A percentile compares a stretch with the other conserved stretches of the same genome.
Conservation (phyloP, 805 yeast genomes). For the Cyberlindnera nakhonratchasimensis region DNA sequence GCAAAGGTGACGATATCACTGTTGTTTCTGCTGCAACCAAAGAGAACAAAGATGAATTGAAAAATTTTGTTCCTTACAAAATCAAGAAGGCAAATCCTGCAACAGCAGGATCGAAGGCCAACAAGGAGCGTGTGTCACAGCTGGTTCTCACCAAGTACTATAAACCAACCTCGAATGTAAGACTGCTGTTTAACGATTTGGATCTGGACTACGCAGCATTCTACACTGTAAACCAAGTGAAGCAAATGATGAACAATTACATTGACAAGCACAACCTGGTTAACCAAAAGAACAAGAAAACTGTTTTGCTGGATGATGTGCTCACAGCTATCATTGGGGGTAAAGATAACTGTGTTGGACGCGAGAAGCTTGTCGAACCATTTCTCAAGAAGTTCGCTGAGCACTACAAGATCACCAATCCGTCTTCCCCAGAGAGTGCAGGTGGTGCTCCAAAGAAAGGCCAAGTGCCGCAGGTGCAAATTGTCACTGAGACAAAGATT, state of each 20-base stretch:
- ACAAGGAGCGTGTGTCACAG: slow-evolving; percentile 22
- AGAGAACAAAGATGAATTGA: slow-evolving; percentile 44
- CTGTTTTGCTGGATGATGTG: slow-evolving; percentile 51
- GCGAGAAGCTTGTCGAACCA: slow-evolving; percentile 40
- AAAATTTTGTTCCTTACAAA: slow-evolving; percentile 62
- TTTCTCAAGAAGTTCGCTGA: slow-evolving; percentile 45
- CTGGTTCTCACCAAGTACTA: slow-evolving; percentile 51
- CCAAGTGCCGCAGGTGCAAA: slow-evolving; percentile 56
- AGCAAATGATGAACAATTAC: slow-evolving; percentile 50
- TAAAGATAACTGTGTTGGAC: slow-evolving; percentile 27
- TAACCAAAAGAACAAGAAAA: slow-evolving; percentile 48
- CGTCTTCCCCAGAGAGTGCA: slow-evolving; percentile 39
- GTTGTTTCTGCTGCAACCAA: slow-evolving; percentile 49
- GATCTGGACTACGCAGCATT: slow-evolving; percentile 36
- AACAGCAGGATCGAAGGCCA: slow-evolving; percentile 23
- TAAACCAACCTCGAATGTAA: slow-evolving; percentile 52
- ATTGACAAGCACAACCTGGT: slow-evolving; percentile 50
- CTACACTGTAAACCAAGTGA: slow-evolving; percentile 55
- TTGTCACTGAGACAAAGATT: slow-evolving; percentile 70
- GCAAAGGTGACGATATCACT: slow-evolving; percentile 78
- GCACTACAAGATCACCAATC: slow-evolving; percentile 43
- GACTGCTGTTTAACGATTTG: slow-evolving; percentile 43
- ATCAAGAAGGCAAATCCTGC: slow-evolving; percentile 24
- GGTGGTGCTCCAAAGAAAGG: slow-evolving; percentile 59
- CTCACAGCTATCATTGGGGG: slow-evolving; percentile 42